These are phyloP conservation scores for Hypomyces rosellus DNA, from an alignment of 2,329 filamentous ascomycete genomes.

Conservation along the genomic window DNA sequence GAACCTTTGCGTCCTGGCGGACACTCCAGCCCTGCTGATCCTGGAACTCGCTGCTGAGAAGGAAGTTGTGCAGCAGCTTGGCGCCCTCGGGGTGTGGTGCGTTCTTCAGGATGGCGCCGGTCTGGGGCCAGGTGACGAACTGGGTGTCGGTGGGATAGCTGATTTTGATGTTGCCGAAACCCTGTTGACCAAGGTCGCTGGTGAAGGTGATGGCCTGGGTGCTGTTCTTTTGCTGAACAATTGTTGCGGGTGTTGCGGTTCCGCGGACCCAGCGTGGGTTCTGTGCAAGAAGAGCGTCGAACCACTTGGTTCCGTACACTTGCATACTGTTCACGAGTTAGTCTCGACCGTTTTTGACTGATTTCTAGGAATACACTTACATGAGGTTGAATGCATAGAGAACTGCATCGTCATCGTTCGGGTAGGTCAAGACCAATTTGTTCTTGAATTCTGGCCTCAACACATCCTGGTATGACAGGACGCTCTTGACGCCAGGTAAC, in stretches of 20 bases:
- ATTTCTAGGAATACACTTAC: slow-evolving; percentile 22
- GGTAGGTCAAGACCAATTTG: slow-evolving; percentile 49
- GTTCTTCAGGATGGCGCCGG: slow-evolving; percentile 40
- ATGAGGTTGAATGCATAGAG: slow-evolving; percentile 44
- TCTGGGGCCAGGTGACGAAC: slow-evolving; percentile 44
- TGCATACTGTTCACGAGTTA: slow-evolving; percentile 23
- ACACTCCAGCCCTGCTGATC: slow-evolving; percentile 26
- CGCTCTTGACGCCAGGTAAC: slow-evolving; percentile 22
- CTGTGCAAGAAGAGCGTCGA: slow-evolving; percentile 40
- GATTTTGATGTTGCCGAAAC: slow-evolving; percentile 15
- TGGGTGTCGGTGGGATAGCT: slow-evolving; percentile 29
- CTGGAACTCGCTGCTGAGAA: slow-evolving; percentile 38
- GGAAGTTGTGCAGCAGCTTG: slow-evolving; percentile 43
- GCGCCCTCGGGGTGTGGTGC: slow-evolving; percentile 44
- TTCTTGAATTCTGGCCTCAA: slow-evolving; percentile 45
- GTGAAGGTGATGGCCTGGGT: slow-evolving; percentile 31
- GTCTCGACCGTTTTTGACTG: not conserved
- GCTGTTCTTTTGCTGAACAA: slow-evolving; percentile 25
- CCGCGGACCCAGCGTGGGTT: slow-evolving; percentile 50
- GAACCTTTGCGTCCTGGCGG: slow-evolving; percentile 26
- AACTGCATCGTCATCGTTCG: slow-evolving; percentile 53
- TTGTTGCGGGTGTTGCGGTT: slow-evolving; percentile 34
- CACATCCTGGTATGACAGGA: slow-evolving; percentile 36
- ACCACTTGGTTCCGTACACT: slow-evolving; percentile 39
- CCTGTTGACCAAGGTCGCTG: slow-evolving; percentile 13